Evolutionary conservation across 169 alveolate species (phyloP), one percentile per base, ranked within the genome.

Genomic region (Eimeria falciformis): DNA sequence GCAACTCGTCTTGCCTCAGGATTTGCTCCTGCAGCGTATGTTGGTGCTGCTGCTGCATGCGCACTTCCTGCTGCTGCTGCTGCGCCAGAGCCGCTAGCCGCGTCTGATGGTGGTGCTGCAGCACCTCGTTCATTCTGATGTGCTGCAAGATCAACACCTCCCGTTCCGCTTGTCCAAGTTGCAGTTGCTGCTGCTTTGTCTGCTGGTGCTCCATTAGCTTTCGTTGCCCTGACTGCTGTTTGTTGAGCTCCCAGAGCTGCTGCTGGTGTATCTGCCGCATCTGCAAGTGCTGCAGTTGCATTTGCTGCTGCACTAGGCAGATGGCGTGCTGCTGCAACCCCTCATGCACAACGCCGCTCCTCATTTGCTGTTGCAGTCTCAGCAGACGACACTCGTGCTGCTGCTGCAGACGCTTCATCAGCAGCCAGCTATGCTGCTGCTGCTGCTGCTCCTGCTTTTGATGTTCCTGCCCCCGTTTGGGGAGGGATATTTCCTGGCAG

Each of bases 321-420:
- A 33, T 33, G 40, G 40, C 40, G 2, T 33, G 40, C 40, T 33
- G 40, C 40, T 33, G 40, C 40, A 33, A 1, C 40, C 40, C 40
- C 40, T 33, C 40, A 33, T 0, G 40, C 40, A 33, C 40, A 2
- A 33, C 40, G 40, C 40, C 40, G 40, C 40, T 33, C 40, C 40
- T 33, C 40, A 33, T 33, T 33, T 53, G 62, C n/a, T 53, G 62
- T 4, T 53, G 62, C 62, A 53, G 62, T 53, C 62, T 14, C 62
- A 18, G 14, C 62, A 14, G 62, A 1, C 62, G n/a, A 53, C 62
- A 11, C n/a, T 53, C 62, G 23, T 18, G 25, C 73, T 21, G 73
- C 88, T 50, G 88, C 88, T 27, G 88, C 88, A 1, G 17, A 25
- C 37, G 62, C 84, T 9, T 43, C 65, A 11, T 23, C 69, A 50